Conservation (phyloP, 345 rosid species). For the Rhodamnia argentea region DNA sequence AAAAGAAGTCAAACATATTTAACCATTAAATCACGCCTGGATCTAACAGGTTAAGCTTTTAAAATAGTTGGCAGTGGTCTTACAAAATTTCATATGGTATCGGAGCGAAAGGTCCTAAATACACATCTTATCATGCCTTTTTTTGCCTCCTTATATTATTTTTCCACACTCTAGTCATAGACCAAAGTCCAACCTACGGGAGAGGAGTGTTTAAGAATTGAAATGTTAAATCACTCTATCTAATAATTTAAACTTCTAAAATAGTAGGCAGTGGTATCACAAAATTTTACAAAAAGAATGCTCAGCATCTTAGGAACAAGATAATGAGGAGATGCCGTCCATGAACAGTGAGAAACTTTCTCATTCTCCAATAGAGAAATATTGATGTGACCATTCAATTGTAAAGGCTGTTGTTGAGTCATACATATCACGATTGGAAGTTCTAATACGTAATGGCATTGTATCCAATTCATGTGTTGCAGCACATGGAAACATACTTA, state of each 20-base stretch:
- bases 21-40: background rate
- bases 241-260: background rate
- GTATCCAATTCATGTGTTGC: background rate
- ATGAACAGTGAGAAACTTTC: background rate
- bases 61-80: background rate
- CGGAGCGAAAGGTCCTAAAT: background rate
- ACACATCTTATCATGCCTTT: background rate
- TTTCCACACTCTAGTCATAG: background rate
- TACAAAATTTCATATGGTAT: background rate
- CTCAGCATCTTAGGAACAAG: background rate
- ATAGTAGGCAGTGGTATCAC: background rate
- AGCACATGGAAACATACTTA: constrained; percentile 11
- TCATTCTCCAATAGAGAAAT: background rate
- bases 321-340: background rate
- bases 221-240: background rate
- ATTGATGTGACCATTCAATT: background rate
- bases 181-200: background rate
- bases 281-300: background rate
- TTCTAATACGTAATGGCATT: background rate
- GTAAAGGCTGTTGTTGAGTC: background rate
- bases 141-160: background rate
- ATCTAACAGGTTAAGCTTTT: background rate
- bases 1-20: background rate
- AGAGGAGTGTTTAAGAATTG: background rate
- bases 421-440: background rate